Base-by-base conservation (phyloP, 495 filamentous ascomycete species). In the Penicillium soppii region DNA sequence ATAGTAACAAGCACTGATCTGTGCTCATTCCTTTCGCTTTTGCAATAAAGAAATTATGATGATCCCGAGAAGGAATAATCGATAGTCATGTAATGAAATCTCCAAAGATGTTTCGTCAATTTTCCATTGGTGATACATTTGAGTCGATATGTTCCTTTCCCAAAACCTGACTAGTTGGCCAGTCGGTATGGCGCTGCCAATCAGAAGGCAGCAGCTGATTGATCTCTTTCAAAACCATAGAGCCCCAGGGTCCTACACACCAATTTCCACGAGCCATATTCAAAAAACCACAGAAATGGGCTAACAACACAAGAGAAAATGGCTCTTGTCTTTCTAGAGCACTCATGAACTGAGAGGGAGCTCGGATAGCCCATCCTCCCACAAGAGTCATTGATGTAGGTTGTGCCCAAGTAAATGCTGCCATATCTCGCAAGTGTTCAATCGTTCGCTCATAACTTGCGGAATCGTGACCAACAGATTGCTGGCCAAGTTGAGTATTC, bases 241-340 rank as follows among this genome's bases (percentile, higher is more conserved):
- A 26, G 3, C 63, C 62, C 63, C 63, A 66, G 2, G 35, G 17
- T 3, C 56, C 56, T 7, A 66, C 25, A 37, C 53, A 63, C 43
- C 49, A 54, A 22, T 66, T 66, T 3, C 53, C 59, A n/a, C 54
- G 54, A 3, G 52, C 53, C 12, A 60, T 20, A 22, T 63, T 52
- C 4, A 66, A 21, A 17, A 66, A 59, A 0, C 54, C 54, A 12
- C 63, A 63, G 32, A 58, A 66, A 37, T 66, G 59, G 7, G 63
- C 63, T 29, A 61, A 50, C 7, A 63, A 15, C 10, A 66, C 63
- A 22, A 66, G 40, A 1, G 63, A 54, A 33, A 66, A 39, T 10
- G 63, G 59, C 3, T 46, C 39, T 1, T 29, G 30, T 9, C 19
- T 12, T n/a, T 37, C 52, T 4, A 66, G 20, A n/a, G 56, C 51